Conservation (phyloP, 441 rosid genomes). For the Pelargonium citronellum region DNA sequence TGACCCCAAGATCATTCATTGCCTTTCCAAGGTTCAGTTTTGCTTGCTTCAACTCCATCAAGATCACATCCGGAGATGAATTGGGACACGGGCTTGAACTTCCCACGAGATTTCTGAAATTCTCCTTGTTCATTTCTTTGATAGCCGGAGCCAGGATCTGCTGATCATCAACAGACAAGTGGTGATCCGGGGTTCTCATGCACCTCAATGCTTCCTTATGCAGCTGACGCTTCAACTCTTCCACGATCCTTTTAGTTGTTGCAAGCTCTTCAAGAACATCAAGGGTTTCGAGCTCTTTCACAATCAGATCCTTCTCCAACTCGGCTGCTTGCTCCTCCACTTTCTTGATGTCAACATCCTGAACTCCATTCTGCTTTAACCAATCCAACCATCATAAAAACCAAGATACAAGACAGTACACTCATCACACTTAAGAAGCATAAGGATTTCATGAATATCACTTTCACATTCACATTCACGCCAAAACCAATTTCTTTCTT, state of each 20-base stretch:
- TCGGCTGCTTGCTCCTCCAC: constrained; percentile 84
- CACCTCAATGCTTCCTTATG: constrained; percentile 76
- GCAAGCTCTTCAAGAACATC: constrained; percentile 90
- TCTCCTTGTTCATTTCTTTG: constrained; percentile 59
- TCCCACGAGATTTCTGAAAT: constrained; percentile 27
- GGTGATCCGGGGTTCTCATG: constrained; percentile 33
- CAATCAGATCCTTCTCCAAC: constrained; percentile 80
- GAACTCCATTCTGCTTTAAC: constrained; percentile 38
- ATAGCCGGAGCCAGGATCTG: constrained; percentile 35
- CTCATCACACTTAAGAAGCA: too few species aligned
- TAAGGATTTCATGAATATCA: background rate
- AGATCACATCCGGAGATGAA: constrained; percentile 66
- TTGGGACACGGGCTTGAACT: constrained; percentile 38
- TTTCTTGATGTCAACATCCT: constrained; percentile 70
- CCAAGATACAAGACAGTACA: background rate
- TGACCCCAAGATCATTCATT: constrained; percentile 62
- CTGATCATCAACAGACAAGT: constrained; percentile 29
- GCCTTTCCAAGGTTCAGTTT: constrained; percentile 76
- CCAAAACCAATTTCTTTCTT: too few species aligned
- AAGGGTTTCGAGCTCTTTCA: constrained; percentile 81
- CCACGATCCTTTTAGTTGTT: constrained; percentile 71
- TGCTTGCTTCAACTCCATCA: constrained; percentile 81
- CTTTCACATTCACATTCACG: background rate
- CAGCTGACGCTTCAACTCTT: constrained; percentile 73
- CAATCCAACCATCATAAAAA: background rate